Evolutionary conservation across 768 basidiomycete species (phyloP).

Genomic region (Hebeloma cylindrosporum): DNA sequence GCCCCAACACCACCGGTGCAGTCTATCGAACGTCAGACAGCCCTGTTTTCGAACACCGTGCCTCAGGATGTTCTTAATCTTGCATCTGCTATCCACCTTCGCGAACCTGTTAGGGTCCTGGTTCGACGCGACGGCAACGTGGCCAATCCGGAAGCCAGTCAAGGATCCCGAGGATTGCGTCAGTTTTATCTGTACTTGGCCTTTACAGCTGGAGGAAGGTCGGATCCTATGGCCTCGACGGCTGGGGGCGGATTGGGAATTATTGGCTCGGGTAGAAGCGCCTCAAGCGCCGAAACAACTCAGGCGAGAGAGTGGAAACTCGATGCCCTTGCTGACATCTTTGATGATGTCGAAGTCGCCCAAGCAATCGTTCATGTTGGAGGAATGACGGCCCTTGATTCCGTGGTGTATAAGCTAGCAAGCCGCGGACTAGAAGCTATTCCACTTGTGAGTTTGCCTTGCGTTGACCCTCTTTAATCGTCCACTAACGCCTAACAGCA

Average conservation of each 20-base stretch:
- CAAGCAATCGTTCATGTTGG: slow-evolving; percentile 90
- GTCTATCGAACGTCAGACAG: slow-evolving; percentile 80
- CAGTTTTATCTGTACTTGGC: slow-evolving; percentile 97
- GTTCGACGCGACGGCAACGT: slow-evolving; percentile 90
- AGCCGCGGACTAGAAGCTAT: slow-evolving; percentile 85
- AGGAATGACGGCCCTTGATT: slow-evolving; percentile 81
- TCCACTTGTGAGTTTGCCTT: slow-evolving; percentile 64
- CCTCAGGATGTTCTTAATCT: slow-evolving; percentile 97
- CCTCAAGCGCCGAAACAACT: slow-evolving; percentile 76
- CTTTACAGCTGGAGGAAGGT: slow-evolving; percentile 82
- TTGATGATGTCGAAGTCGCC: slow-evolving; percentile 79
- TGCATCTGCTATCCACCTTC: slow-evolving; percentile 87
- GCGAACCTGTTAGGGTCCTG: slow-evolving; percentile 96
- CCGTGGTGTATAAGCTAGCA: slow-evolving; percentile 87
- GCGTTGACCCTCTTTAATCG: slow-evolving; percentile 7
- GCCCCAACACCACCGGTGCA: slow-evolving; percentile 27
- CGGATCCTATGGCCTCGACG: slow-evolving; percentile 47
- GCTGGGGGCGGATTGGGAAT: slow-evolving; percentile 75
- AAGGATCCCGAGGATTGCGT: slow-evolving; percentile 80
- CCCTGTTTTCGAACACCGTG: slow-evolving; percentile 96
- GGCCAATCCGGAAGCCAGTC: slow-evolving; percentile 60
- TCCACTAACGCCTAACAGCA: slow-evolving; percentile 51
- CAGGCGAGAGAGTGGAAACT: slow-evolving; percentile 95
- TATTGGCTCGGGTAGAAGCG: slow-evolving; percentile 88
- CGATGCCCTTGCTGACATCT: slow-evolving; percentile 86